These are phyloP conservation scores for Colletotrichum scovillei DNA, from an alignment of 2,329 filamentous ascomycete species.

Conservation along the genomic window DNA sequence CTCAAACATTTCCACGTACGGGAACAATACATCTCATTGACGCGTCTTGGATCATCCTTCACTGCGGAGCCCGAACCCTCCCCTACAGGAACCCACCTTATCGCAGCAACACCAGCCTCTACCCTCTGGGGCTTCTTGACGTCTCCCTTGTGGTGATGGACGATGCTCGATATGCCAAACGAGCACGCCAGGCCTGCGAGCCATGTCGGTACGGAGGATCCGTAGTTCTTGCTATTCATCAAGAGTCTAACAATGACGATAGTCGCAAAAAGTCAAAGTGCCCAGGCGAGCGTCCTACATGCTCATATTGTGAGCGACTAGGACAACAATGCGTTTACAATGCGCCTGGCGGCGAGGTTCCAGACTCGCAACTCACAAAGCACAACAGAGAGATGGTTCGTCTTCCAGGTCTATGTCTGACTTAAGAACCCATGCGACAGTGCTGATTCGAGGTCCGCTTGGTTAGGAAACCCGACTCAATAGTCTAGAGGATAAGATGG, in stretches of 20 bases:
- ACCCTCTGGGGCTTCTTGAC: background rate
- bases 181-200: slow-evolving; percentile 25
- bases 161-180: slow-evolving; percentile 25
- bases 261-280: slow-evolving; percentile 25
- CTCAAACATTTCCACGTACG: too few relatives aligned
- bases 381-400: slow-evolving; percentile 1
- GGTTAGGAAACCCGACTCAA: slow-evolving; percentile 3
- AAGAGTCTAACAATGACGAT: background rate
- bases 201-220: slow-evolving; percentile 10
- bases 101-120: background rate
- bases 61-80: background rate
- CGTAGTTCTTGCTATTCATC: too few relatives aligned
- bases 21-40: too few relatives aligned
- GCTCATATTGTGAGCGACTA: slow-evolving; percentile 19
- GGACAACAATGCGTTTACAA: slow-evolving; percentile 20
- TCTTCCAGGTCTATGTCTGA: background rate
- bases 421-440: background rate
- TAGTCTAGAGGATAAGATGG: slow-evolving; percentile 26
- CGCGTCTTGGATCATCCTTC: background rate
- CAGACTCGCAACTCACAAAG: slow-evolving; percentile 6
- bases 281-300: slow-evolving; percentile 3
- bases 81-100: background rate
- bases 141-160: background rate
- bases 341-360: background rate
- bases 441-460: fast-evolving